A percentile compares a stretch with the other conserved stretches of the same genome.
Evolutionary conservation across 169 alveolate species (phyloP).

Genomic region (Plasmodium knowlesi): DNA sequence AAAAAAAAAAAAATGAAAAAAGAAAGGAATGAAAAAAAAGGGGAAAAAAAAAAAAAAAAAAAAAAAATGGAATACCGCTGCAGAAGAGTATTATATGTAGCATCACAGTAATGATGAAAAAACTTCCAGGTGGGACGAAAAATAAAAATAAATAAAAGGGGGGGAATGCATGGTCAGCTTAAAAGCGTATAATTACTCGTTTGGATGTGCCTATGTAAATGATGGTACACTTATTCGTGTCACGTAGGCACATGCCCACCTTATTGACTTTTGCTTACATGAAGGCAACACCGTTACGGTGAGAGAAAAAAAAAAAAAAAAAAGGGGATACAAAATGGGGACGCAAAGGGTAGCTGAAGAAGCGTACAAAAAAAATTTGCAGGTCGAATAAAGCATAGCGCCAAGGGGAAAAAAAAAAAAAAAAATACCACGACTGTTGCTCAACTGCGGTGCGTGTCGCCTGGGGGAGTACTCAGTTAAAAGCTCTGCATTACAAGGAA

Average conservation of each 20-base stretch:
- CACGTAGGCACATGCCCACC: neutral
- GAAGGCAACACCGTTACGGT: neutral
- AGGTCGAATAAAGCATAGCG: neutral
- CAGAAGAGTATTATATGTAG: neutral
- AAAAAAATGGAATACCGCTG: neutral
- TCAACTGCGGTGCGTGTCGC: neutral
- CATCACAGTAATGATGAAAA: neutral
- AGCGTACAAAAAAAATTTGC: neutral
- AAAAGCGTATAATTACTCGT: neutral
- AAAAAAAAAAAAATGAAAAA: neutral
- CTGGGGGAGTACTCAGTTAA: neutral
- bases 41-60: neutral
- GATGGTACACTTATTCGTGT: neutral
- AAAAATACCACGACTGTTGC: neutral
- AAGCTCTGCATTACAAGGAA: neutral
- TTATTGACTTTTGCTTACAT: neutral
- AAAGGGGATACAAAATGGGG: neutral
- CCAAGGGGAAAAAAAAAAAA: neutral
- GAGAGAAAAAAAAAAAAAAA: constrained; percentile 1
- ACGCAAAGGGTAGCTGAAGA: neutral
- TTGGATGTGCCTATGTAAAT: neutral
- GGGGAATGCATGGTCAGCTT: neutral
- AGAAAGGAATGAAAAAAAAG: neutral
- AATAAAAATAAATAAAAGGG: neutral
- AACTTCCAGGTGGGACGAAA: neutral